Evolutionary conservation across 164 flowering plant genomes (phyloP).

Genomic region (Vitis cinerea): DNA sequence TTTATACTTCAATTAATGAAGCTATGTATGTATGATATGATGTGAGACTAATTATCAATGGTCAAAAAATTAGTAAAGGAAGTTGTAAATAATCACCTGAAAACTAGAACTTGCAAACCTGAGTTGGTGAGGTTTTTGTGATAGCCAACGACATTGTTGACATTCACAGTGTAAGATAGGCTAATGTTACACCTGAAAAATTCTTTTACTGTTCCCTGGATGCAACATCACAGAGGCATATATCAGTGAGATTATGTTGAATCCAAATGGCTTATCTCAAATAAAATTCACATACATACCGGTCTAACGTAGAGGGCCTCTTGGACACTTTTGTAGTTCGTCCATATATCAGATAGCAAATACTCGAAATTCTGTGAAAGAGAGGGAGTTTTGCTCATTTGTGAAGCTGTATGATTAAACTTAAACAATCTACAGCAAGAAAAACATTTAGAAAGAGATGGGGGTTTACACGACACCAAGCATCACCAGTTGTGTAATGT

Average conservation of each 20-base stretch:
- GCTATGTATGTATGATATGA: no score
- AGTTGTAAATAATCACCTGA: slow-evolving; percentile 9
- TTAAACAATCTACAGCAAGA: no score
- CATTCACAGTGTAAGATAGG: slow-evolving; percentile 17
- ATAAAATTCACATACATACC: neutral
- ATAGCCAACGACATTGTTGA: slow-evolving; percentile 13
- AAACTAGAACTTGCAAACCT: slow-evolving; percentile 23
- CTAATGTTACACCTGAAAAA: slow-evolving; percentile 31
- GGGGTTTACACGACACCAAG: slow-evolving; percentile 2
- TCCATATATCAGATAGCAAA: slow-evolving; percentile 2
- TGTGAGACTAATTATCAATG: no score
- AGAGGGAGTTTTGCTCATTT: neutral
- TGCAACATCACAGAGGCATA: neutral
- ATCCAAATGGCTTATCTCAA: no score
- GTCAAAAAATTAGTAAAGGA: no score
- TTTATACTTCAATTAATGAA: no score
- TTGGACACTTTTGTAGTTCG: neutral
- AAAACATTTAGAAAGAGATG: neutral
- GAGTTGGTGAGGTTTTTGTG: slow-evolving; percentile 22
- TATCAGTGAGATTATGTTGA: neutral
- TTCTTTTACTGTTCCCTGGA: slow-evolving; percentile 19
- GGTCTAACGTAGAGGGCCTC: neutral
- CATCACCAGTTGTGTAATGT: neutral
- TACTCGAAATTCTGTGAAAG: neutral
- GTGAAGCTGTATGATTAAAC: no score